These are phyloP conservation scores for Trypanosoma brucei DNA, from an alignment of 208 protist species.

Conservation along the genomic window DNA sequence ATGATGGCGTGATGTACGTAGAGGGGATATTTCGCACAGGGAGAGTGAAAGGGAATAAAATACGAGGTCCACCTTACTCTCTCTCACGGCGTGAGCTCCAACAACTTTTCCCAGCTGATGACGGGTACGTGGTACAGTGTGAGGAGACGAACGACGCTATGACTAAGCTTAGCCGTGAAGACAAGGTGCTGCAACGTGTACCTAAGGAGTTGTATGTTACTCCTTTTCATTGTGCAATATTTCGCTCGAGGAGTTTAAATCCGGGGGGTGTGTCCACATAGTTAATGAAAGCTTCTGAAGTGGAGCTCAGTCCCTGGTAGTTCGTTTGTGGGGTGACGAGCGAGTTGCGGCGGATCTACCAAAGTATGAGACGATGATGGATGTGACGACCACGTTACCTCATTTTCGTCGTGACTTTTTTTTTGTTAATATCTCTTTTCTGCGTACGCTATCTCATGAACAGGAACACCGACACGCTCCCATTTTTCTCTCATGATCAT, in stretches of 20 bases:
- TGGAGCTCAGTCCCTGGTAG: neutral
- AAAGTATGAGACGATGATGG: no score
- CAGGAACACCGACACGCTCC: no score
- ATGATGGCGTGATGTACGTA: slow-evolving; percentile 84
- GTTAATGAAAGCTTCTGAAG: neutral
- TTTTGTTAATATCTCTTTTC: no score
- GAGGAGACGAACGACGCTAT: slow-evolving; percentile 86
- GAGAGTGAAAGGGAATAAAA: slow-evolving; percentile 75
- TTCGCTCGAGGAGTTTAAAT: slow-evolving; percentile 56
- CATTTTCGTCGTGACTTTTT: no score
- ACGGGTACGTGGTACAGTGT: slow-evolving; percentile 83
- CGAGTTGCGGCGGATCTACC: no score
- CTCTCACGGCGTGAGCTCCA: slow-evolving; percentile 67
- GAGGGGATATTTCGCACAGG: slow-evolving; percentile 87
- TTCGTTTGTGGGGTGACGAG: no score
- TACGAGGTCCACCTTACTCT: slow-evolving; percentile 66
- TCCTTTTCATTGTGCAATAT: slow-evolving; percentile 83
- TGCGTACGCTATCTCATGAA: no score
- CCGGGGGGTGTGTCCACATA: slow-evolving; percentile 2
- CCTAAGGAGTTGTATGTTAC: slow-evolving; percentile 81
- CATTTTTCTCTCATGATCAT: no score
- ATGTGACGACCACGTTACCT: no score
- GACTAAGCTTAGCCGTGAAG: slow-evolving; percentile 70
- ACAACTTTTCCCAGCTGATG: slow-evolving; percentile 55
- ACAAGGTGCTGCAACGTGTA: slow-evolving; percentile 68